Percentiles rank a stretch among this genome's conserved stretches.
phyloP scores from a whole-genome alignment of 192 early-diverging fungal genomes.

The Kickxella alabastrina region DNA sequence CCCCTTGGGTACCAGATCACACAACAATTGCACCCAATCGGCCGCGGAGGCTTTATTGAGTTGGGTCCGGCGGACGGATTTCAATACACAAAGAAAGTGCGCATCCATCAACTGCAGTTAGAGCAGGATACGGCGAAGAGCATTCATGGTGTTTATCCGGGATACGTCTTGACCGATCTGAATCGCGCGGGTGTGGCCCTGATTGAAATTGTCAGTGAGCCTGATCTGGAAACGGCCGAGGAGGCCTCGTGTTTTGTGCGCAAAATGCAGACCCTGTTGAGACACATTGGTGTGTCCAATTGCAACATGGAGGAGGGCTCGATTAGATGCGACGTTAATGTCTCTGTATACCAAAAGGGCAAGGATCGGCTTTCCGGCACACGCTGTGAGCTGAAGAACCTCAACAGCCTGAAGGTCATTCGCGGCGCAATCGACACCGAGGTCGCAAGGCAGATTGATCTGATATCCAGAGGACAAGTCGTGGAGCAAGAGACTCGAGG shows the following conservation, averaged over 20 bases:
- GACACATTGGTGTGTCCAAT: slow-evolving; percentile 65
- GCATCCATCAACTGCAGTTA: slow-evolving; percentile 83
- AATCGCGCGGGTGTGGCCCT: slow-evolving; percentile 85
- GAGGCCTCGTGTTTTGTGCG: slow-evolving; percentile 74
- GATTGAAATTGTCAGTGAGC: slow-evolving; percentile 89
- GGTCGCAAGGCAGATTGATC: slow-evolving; percentile 65
- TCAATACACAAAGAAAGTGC: slow-evolving; percentile 46
- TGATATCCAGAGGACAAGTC: slow-evolving; percentile 52
- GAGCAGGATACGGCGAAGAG: slow-evolving; percentile 94
- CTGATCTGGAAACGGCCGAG: slow-evolving; percentile 72
- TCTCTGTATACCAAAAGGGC: slow-evolving; percentile 65
- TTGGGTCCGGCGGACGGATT: slow-evolving; percentile 61
- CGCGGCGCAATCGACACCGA: slow-evolving; percentile 78
- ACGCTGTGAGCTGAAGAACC: slow-evolving; percentile 76
- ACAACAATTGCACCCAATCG: slow-evolving; percentile 79
- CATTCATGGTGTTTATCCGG: slow-evolving; percentile 61
- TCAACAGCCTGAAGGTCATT: slow-evolving; percentile 70
- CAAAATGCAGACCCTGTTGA: slow-evolving; percentile 72
- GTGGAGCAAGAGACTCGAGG: slow-evolving; percentile 79
- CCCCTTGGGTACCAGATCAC: slow-evolving; percentile 95
- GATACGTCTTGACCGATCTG: slow-evolving; percentile 63
- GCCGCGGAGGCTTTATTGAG: slow-evolving; percentile 62
- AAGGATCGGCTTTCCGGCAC: slow-evolving; percentile 55
- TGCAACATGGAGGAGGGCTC: slow-evolving; percentile 89
- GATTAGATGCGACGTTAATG: slow-evolving; percentile 89